Evolutionary conservation across 306 rosid genomes (phyloP).

Genomic region (Cucumis melo): DNA sequence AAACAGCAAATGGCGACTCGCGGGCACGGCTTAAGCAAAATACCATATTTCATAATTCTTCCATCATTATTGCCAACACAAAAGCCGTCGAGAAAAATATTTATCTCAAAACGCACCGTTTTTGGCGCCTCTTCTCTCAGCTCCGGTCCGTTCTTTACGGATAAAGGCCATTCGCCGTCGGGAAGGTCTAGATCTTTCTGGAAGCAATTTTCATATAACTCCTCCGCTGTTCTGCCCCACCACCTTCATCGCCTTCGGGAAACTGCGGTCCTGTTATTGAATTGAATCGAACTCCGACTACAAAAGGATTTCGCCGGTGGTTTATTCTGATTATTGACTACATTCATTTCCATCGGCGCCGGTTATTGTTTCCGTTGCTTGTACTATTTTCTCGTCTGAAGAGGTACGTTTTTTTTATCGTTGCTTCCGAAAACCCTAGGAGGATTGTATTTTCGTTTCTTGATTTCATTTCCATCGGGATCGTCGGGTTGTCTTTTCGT

Average conservation of each 20-base stretch:
- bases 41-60: not conserved
- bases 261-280: not conserved
- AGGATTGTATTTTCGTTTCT: not conserved
- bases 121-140: not conserved
- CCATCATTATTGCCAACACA: not conserved
- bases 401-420: not conserved
- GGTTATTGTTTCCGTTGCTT: not conserved
- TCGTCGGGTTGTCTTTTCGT: not conserved
- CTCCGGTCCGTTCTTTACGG: not conserved
- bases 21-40: not conserved
- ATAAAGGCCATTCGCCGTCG: slow-evolving; percentile 2
- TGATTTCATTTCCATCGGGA: not conserved
- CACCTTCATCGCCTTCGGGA: not conserved
- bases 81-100: not conserved
- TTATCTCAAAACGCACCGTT: not conserved
- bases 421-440: not conserved
- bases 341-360: not conserved
- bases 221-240: not conserved
- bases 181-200: not conserved
- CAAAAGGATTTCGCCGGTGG: not conserved
- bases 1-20: not conserved
- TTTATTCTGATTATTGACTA: not conserved
- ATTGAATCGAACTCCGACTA: not conserved
- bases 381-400: not conserved
- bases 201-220: not conserved